phyloP scores from a whole-genome alignment of 1,284 basidiomycete species.

The Austroboletus novae-zelandiae region DNA sequence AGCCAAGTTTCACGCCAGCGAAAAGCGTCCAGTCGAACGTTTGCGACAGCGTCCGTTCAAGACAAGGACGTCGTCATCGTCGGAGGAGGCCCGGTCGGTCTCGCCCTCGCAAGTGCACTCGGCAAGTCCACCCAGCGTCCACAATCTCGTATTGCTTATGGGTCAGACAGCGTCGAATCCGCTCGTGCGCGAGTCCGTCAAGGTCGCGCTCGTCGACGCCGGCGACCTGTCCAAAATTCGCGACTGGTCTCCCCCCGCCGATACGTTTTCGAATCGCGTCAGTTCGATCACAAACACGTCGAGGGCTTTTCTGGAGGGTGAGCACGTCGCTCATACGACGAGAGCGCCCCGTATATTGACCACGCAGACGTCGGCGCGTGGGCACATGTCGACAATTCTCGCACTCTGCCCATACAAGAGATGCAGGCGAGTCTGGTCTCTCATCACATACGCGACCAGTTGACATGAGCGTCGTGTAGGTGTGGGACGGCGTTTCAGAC shows the following conservation, averaged over 20 bases:
- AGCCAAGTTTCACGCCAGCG: conserved; percentile 2
- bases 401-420: conserved; percentile 75
- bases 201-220: conserved; percentile 78
- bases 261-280: conserved; percentile 82
- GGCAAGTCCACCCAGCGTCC: conserved; percentile 45
- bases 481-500: conserved; percentile 88
- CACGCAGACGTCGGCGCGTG: conserved; percentile 77
- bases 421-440: conserved; percentile 64
- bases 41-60: conserved; percentile 27
- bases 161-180: conserved; percentile 50
- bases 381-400: conserved; percentile 68
- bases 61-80: conserved; percentile 89
- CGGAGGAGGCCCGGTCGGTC: conserved; percentile 90
- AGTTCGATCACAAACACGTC: conserved; percentile 87
- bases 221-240: conserved; percentile 68
- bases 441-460: background rate
- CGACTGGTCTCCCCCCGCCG: conserved; percentile 60
- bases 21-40: conserved; percentile 8
- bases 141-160: conserved; percentile 1
- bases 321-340: conserved; percentile 13
- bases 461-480: conserved; percentile 40
- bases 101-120: conserved; percentile 86
- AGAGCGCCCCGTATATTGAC: background rate
- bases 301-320: conserved; percentile 74
- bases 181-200: conserved; percentile 46